phyloP scores from a whole-genome alignment of 805 yeast species.

The Metschnikowia henanensis region DNA sequence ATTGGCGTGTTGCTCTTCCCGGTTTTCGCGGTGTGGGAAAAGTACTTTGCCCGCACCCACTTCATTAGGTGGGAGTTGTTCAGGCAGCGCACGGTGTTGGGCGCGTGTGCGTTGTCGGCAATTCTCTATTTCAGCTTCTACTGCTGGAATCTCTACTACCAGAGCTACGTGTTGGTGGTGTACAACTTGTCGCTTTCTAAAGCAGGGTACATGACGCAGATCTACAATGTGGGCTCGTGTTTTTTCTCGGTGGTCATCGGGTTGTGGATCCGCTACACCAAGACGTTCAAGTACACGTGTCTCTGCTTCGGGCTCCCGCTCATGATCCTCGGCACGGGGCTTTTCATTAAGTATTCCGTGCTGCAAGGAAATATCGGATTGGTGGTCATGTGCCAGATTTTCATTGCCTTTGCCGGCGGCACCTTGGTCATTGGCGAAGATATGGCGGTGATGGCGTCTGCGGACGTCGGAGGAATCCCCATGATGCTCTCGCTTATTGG shows the following conservation, averaged over 20 bases:
- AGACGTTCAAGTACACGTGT: constrained; percentile 4
- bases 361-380: constrained; percentile 1
- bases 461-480: constrained; percentile 11
- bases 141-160: constrained; percentile 6
- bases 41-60: constrained; percentile 18
- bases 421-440: constrained; percentile 8
- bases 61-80: constrained; percentile 26
- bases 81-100: constrained; percentile 24
- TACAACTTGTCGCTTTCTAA: constrained; percentile 2
- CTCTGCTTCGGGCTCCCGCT: constrained; percentile 7
- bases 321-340: constrained; percentile 5
- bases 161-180: constrained; percentile 1
- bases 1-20: constrained; percentile 4
- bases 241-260: constrained; percentile 3
- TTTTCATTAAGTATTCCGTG: background rate
- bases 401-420: constrained; percentile 3
- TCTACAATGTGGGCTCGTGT: constrained; percentile 5
- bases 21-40: constrained; percentile 21
- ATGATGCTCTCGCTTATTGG: constrained; percentile 14
- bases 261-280: constrained; percentile 2
- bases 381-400: constrained; percentile 4
- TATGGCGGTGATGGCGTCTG: constrained; percentile 31
- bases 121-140: constrained; percentile 6
- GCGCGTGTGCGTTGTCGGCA: constrained; percentile 18
- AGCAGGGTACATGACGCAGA: constrained; percentile 3